A percentile compares a stretch with the other conserved stretches of the same genome.
Conservation (phyloP, 2,329 filamentous ascomycete species). For the Venturia nashicola region DNA sequence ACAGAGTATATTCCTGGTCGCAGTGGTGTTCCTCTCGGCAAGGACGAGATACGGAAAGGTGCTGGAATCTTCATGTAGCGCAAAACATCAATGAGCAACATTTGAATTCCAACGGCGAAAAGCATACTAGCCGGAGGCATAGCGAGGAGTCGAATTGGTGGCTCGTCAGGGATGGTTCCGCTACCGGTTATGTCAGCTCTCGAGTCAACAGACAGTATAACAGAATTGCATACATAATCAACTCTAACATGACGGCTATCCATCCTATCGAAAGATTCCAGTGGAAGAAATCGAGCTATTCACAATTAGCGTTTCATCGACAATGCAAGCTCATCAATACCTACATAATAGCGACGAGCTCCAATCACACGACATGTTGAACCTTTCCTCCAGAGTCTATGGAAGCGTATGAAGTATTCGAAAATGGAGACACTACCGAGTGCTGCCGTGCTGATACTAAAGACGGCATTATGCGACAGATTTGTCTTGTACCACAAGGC, state of each 20-base stretch:
- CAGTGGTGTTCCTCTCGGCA: constrained; percentile 37
- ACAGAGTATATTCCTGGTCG: constrained; percentile 42
- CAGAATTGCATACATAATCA: constrained; percentile 33
- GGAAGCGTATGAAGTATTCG: constrained; percentile 39
- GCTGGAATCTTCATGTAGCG: constrained; percentile 33
- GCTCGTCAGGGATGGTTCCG: constrained; percentile 33
- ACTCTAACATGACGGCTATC: constrained; percentile 44
- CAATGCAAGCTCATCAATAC: constrained; percentile 10
- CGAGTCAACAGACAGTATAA: neutral
- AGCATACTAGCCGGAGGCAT: constrained; percentile 40
- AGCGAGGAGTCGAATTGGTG: constrained; percentile 40
- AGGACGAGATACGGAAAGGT: constrained; percentile 39
- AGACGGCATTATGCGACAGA: constrained; percentile 38
- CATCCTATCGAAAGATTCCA: constrained; percentile 44
- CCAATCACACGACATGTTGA: constrained; percentile 41
- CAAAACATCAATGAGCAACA: constrained; percentile 37
- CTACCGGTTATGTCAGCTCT: constrained; percentile 14
- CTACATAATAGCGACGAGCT: constrained; percentile 28
- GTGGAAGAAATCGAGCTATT: constrained; percentile 43
- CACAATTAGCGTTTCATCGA: constrained; percentile 9
- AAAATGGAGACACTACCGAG: constrained; percentile 41
- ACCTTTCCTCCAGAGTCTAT: constrained; percentile 36
- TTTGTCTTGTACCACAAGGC: constrained; percentile 45
- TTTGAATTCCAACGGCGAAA: constrained; percentile 38
- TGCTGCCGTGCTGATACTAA: constrained; percentile 41